phyloP scores from a whole-genome alignment of 768 basidiomycete species.

The Mycena epipterygia region DNA sequence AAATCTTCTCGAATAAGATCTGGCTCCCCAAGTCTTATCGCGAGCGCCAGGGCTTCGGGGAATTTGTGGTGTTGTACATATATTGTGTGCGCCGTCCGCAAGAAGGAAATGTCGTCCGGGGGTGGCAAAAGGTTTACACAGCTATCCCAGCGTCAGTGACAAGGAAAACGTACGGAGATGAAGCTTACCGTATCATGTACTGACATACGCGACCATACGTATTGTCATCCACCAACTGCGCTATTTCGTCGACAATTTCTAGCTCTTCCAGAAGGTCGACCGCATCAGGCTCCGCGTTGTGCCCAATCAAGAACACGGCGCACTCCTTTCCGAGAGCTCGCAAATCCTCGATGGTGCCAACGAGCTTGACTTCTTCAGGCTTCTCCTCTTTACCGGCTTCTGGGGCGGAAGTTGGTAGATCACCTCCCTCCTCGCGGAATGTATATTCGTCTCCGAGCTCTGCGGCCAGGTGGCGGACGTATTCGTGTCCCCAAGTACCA shows the following conservation, averaged over 20 bases:
- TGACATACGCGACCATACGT: constrained; percentile 92
- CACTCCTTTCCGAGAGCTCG: constrained; percentile 84
- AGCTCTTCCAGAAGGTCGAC: constrained; percentile 96
- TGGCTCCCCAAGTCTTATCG: constrained; percentile 86
- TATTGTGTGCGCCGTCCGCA: constrained; percentile 89
- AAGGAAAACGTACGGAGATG: not conserved
- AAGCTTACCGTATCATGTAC: constrained; percentile 91
- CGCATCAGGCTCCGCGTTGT: constrained; percentile 98
- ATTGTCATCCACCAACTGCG: constrained; percentile 85
- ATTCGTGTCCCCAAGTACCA: constrained; percentile 99
- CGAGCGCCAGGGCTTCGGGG: constrained; percentile 90
- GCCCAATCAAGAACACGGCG: constrained; percentile 88
- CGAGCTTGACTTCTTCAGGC: constrained; percentile 50
- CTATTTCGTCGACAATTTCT: constrained; percentile 88
- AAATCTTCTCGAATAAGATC: constrained; percentile 90
- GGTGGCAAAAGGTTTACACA: constrained; percentile 93
- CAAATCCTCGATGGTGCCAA: constrained; percentile 81
- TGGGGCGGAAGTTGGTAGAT: constrained; percentile 38
- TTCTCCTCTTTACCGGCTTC: constrained; percentile 48
- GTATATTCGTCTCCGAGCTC: constrained; percentile 96
- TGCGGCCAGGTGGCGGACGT: constrained; percentile 95
- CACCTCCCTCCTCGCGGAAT: constrained; percentile 60
- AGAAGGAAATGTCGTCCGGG: constrained; percentile 92
- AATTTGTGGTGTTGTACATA: constrained; percentile 90
- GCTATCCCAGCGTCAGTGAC: constrained; percentile 50